Percentiles rank a stretch among this genome's conserved stretches.
phyloP scores from a whole-genome alignment of 139 green algal species.

The Chara braunii region DNA sequence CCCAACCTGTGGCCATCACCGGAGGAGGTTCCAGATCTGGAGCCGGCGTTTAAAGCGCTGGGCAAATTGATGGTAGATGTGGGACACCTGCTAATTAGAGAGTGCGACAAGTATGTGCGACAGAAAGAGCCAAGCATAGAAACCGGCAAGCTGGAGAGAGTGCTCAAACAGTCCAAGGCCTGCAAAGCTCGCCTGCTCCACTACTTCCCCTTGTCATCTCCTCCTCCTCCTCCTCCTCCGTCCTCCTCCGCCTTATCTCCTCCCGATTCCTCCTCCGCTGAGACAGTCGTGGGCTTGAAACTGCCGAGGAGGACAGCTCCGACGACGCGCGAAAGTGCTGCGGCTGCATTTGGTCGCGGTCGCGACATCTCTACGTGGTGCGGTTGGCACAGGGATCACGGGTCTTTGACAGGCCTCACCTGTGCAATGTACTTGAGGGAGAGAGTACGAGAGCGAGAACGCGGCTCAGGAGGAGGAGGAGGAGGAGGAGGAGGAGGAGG shows the following conservation, averaged over 20 bases:
- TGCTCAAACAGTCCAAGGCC: slow-evolving; percentile 1
- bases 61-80: slow-evolving; percentile 22
- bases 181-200: slow-evolving; percentile 34
- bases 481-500: too few species aligned
- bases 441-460: too few species aligned
- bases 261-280: too few species aligned
- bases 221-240: not conserved
- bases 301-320: too few species aligned
- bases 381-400: slow-evolving; percentile 41
- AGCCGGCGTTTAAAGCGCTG: slow-evolving; percentile 27
- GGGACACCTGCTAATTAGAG: slow-evolving; percentile 14
- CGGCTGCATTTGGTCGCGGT: too few species aligned
- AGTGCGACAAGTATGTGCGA: slow-evolving; percentile 31
- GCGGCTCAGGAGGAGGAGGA: too few species aligned
- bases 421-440: slow-evolving; percentile 12
- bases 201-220: slow-evolving; percentile 35
- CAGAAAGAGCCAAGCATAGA: not conserved
- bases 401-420: slow-evolving; percentile 32
- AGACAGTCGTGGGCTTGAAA: too few species aligned
- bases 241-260: not conserved
- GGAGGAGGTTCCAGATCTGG: slow-evolving; percentile 34
- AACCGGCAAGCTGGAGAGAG: slow-evolving; percentile 3
- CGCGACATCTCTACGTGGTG: slow-evolving; percentile 23
- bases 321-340: too few species aligned
- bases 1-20: slow-evolving; percentile 40